Conservation (phyloP, 768 basidiomycete species). For the Boletus rubropictus region DNA sequence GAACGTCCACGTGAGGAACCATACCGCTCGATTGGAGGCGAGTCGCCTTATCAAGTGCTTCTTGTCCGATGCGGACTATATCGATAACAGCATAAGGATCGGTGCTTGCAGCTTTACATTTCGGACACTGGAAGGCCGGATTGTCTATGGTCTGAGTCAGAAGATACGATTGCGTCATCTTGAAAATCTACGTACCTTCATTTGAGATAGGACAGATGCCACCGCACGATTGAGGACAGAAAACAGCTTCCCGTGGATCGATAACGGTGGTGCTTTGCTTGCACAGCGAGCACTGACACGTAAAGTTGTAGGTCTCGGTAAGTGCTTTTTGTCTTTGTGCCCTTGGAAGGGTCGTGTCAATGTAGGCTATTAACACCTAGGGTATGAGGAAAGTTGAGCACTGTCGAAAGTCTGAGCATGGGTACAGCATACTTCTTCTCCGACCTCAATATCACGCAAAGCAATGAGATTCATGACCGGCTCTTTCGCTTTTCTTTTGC, state of each 20-base stretch:
- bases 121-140: constrained; percentile 43
- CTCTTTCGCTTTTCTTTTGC: constrained; percentile 37
- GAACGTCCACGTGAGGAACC: constrained; percentile 3
- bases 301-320: constrained; percentile 71
- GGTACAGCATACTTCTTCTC: constrained; percentile 57
- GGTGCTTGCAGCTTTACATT: constrained; percentile 47
- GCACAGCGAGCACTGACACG: constrained; percentile 65
- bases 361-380: constrained; percentile 76
- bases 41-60: constrained; percentile 70
- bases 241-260: constrained; percentile 66
- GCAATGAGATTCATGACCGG: constrained; percentile 71
- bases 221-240: constrained; percentile 66
- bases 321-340: constrained; percentile 51
- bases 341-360: constrained; percentile 75
- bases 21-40: constrained; percentile 55
- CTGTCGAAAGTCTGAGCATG: background rate
- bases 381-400: background rate
- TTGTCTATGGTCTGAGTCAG: constrained; percentile 36
- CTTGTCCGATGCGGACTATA: constrained; percentile 61
- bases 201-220: constrained; percentile 55
- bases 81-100: constrained; percentile 54
- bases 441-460: constrained; percentile 53
- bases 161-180: background rate
- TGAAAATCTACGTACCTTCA: constrained; percentile 41
- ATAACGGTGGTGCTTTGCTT: constrained; percentile 15